Conservation (phyloP, 768 basidiomycete genomes). For the Leccinum fibrillosum region DNA sequence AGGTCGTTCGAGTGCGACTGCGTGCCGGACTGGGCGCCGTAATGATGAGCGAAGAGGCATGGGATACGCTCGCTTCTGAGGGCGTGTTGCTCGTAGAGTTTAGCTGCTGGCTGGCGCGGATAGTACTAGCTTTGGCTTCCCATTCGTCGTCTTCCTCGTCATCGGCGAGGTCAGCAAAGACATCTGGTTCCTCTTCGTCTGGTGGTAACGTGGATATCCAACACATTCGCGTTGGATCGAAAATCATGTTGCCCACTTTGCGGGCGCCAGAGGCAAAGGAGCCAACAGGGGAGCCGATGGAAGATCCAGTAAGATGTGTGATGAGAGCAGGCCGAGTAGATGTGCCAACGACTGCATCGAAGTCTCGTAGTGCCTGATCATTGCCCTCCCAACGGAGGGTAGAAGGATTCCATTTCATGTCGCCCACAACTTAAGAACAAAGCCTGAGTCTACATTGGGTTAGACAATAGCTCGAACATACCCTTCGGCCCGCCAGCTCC, state of each 20-base stretch:
- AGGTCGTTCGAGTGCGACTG: slow-evolving; percentile 62
- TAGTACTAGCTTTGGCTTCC: slow-evolving; percentile 76
- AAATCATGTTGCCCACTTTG: slow-evolving; percentile 97
- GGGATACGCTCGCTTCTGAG: slow-evolving; percentile 26
- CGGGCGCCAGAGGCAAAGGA: slow-evolving; percentile 76
- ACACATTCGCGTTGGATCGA: slow-evolving; percentile 92
- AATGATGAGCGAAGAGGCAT: slow-evolving; percentile 26
- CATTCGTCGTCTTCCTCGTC: slow-evolving; percentile 78
- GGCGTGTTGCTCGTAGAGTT: slow-evolving; percentile 25
- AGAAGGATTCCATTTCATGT: slow-evolving; percentile 96
- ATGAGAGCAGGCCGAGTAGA: slow-evolving; percentile 94
- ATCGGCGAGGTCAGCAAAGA: slow-evolving; percentile 90
- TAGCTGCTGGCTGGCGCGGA: slow-evolving; percentile 59
- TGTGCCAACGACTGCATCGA: slow-evolving; percentile 75
- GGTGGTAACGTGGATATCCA: slow-evolving; percentile 86
- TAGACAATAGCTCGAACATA: slow-evolving; percentile 32
- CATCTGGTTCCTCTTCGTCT: slow-evolving; percentile 92
- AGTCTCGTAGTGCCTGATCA: slow-evolving; percentile 86
- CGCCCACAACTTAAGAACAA: slow-evolving; percentile 71
- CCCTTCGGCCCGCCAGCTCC: slow-evolving; percentile 69
- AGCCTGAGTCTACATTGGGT: slow-evolving; percentile 12
- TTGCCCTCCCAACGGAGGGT: slow-evolving; percentile 97
- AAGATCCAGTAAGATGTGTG: slow-evolving; percentile 88
- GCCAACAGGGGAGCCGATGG: slow-evolving; percentile 73
- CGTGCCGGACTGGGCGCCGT: slow-evolving; percentile 59